Base-by-base conservation (phyloP, 2,329 filamentous ascomycete species). In the Whalleya microplaca region DNA sequence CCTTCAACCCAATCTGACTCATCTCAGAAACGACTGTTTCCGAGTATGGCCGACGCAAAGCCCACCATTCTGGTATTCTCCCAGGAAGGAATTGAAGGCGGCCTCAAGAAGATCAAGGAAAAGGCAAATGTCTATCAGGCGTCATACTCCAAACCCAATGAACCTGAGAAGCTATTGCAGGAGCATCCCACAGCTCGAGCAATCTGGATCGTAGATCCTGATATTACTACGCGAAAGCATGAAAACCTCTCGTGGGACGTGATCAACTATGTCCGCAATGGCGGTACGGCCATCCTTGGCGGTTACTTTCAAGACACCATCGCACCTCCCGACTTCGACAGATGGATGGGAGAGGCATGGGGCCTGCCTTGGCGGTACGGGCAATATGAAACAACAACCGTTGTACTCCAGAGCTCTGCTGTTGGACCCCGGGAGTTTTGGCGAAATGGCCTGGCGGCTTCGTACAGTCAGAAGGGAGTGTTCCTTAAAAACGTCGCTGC, bases 31-130 rank as follows among this genome's bases (percentile, higher is more conserved):
- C 23, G 9, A 27, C 23, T 9, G 4, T 27, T 27, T 27, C 23
- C 23, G 23, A 27, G 23, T 27, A 54, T 54, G 52, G 32, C 46
- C 10, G 46, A 49, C 18, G n/a, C 21, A 4, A 54, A 41, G 18
- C 52, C 52, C 16, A 49, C 41, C 18, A 41, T 54, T 14, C 43
- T 54, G 8, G 27, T 54, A 2, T 54, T 54, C 21, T 45, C 23
- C 29, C 19, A n/a, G 18, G 46, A 20, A 29, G 29, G 37, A 7
- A 1, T 45, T n/a, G 52, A 49, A 10, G 52, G n/a, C 23, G 42
- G 19, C 41, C 29, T 50, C 18, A 19, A 48, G 21, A 44, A 55
- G n/a, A 49, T 46, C 21, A 50, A 32, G 16, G 46, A 46, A 21
- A 50, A 32, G 20, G 43, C 42, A 16, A 42, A 43, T n/a, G 21